These are phyloP conservation scores for Prunus mume DNA, from an alignment of 306 rosid genomes.

Conservation along the genomic window DNA sequence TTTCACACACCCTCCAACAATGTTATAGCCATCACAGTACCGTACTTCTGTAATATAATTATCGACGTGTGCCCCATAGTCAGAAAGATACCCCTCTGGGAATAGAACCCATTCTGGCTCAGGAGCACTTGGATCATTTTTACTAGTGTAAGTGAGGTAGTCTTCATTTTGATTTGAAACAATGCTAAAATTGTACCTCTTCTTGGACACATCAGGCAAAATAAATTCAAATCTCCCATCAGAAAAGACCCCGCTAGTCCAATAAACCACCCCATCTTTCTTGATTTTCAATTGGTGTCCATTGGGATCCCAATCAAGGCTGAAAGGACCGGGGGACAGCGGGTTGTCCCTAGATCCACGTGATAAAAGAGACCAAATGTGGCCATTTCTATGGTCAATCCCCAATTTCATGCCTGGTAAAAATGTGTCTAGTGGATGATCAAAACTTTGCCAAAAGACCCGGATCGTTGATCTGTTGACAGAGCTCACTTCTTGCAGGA, in stretches of 20 bases:
- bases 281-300: neutral
- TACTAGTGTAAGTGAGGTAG: neutral
- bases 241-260: constrained; percentile 4
- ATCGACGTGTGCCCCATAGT: neutral
- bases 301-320: constrained; percentile 6
- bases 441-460: neutral
- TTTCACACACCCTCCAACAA: neutral
- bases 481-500: neutral
- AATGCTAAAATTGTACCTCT: neutral
- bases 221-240: neutral
- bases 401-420: constrained; percentile 9
- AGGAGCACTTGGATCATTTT: neutral
- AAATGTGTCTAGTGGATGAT: neutral
- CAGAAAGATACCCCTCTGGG: neutral
- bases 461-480: neutral
- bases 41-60: neutral
- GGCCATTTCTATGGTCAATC: neutral
- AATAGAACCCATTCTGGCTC: neutral
- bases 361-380: neutral
- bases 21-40: neutral
- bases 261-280: neutral
- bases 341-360: neutral
- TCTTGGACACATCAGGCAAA: neutral
- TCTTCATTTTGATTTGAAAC: neutral
- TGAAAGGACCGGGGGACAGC: neutral